Evolutionary conservation across 1,284 basidiomycete genomes (phyloP).

Genomic region (Tausonia pullulans): DNA sequence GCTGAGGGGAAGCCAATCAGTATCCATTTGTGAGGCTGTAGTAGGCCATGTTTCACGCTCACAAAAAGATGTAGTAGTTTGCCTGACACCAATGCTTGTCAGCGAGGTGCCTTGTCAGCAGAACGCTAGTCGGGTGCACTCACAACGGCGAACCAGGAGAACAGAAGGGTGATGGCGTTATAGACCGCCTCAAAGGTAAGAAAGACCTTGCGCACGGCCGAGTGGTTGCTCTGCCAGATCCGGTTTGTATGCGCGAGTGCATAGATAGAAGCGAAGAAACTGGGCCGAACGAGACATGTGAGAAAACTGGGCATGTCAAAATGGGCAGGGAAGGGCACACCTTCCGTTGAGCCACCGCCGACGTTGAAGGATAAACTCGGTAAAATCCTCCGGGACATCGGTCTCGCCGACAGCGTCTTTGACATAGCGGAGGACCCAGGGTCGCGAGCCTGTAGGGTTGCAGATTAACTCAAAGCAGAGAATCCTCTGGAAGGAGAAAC

Average conservation of each 20-base stretch:
- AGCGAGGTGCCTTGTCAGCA: neutral
- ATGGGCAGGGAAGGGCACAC: neutral
- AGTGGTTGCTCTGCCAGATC: conserved; percentile 7
- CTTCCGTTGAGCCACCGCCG: conserved; percentile 47
- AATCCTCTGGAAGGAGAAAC: conserved; percentile 49
- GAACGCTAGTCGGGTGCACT: conserved; percentile 29
- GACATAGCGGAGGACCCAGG: conserved; percentile 85
- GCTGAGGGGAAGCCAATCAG: conserved; percentile 32
- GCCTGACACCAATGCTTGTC: conserved; percentile 41
- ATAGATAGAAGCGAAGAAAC: conserved; percentile 41
- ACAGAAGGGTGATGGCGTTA: conserved; percentile 64
- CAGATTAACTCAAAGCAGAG: conserved; percentile 91
- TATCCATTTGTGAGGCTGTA: no score
- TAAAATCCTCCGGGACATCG: conserved; percentile 70
- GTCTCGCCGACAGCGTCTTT: conserved; percentile 92
- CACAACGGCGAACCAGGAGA: conserved; percentile 86
- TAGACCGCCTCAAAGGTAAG: conserved; percentile 48
- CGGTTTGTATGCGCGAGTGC: conserved; percentile 44
- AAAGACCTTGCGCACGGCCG: neutral
- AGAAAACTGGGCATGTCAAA: neutral
- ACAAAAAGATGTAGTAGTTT: conserved; percentile 90
- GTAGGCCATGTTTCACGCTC: neutral
- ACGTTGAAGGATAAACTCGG: conserved; percentile 66
- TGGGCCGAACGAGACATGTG: no score
- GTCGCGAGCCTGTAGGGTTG: conserved; percentile 28